Evolutionary conservation across 768 basidiomycete genomes (phyloP).

Genomic region (Termitomyces sp.): DNA sequence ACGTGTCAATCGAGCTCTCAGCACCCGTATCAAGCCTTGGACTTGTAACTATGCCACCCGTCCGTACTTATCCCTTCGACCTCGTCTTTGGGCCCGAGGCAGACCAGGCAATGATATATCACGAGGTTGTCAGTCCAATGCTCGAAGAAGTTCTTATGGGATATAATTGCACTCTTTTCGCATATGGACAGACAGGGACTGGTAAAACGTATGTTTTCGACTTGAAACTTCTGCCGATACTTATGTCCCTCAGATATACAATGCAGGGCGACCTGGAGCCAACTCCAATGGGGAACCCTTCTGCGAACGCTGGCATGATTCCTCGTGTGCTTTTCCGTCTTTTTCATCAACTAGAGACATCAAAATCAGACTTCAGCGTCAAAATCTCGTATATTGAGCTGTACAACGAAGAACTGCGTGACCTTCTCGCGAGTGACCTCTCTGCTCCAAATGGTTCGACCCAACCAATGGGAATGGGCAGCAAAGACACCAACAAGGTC

Average conservation of each 20-base stretch:
- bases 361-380: slow-evolving; percentile 81
- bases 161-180: slow-evolving; percentile 97
- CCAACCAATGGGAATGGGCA: slow-evolving; percentile 78
- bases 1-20: slow-evolving; percentile 80
- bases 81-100: slow-evolving; percentile 96
- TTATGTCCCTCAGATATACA: slow-evolving; percentile 57
- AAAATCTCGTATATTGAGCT: slow-evolving; percentile 93
- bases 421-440: slow-evolving; percentile 83
- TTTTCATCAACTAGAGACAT: slow-evolving; percentile 82
- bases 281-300: slow-evolving; percentile 85
- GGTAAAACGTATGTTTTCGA: slow-evolving; percentile 84
- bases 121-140: slow-evolving; percentile 91
- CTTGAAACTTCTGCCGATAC: background rate
- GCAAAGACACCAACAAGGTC: slow-evolving; percentile 42
- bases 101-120: slow-evolving; percentile 90
- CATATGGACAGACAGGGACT: slow-evolving; percentile 97
- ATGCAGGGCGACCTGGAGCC: slow-evolving; percentile 94
- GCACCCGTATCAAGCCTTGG: slow-evolving; percentile 67
- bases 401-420: slow-evolving; percentile 97
- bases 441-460: slow-evolving; percentile 58
- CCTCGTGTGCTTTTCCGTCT: slow-evolving; percentile 90
- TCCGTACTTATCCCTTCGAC: slow-evolving; percentile 91
- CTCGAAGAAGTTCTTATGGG: slow-evolving; percentile 91
- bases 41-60: slow-evolving; percentile 69
- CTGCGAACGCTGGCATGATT: slow-evolving; percentile 90